These are phyloP conservation scores for Byssoonygena ceratinophila DNA, from an alignment of 2,329 filamentous ascomycete species.

Conservation along the genomic window DNA sequence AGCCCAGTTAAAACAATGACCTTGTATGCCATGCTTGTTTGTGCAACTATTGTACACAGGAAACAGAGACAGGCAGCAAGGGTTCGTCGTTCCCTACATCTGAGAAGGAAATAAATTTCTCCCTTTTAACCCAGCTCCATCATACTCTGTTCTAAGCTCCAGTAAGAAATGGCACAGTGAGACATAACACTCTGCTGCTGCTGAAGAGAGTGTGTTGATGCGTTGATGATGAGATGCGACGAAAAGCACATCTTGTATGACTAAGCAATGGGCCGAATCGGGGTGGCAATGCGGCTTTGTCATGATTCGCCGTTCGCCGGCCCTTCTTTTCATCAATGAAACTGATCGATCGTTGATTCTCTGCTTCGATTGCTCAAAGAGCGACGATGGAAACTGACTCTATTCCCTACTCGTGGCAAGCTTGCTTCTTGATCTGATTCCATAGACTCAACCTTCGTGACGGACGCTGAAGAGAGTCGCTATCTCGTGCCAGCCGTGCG, in stretches of 20 bases:
- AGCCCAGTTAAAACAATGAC: slow-evolving; percentile 50
- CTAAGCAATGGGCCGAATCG: neutral
- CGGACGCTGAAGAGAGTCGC: neutral
- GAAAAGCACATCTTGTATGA: neutral
- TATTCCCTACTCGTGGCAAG: neutral
- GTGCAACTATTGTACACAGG: neutral
- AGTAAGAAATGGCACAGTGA: no score
- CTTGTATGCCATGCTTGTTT: slow-evolving; percentile 23
- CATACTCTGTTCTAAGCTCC: neutral
- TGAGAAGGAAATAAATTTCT: neutral
- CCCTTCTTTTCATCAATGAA: neutral
- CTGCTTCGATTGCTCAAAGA: neutral
- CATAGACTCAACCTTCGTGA: neutral
- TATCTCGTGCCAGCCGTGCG: slow-evolving; percentile 3
- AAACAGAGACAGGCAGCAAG: neutral
- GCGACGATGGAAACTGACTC: slow-evolving; percentile 9
- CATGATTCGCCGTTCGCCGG: slow-evolving; percentile 12
- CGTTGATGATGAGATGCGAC: neutral
- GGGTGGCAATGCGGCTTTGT: slow-evolving; percentile 10
- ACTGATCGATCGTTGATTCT: neutral
- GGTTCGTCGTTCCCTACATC: neutral
- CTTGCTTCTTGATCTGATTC: neutral
- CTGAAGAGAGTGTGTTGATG: no score
- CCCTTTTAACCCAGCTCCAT: neutral
- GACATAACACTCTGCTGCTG: no score